Evolutionary conservation across 2,329 filamentous ascomycete genomes (phyloP).

Genomic region (Thelonectria discophora): DNA sequence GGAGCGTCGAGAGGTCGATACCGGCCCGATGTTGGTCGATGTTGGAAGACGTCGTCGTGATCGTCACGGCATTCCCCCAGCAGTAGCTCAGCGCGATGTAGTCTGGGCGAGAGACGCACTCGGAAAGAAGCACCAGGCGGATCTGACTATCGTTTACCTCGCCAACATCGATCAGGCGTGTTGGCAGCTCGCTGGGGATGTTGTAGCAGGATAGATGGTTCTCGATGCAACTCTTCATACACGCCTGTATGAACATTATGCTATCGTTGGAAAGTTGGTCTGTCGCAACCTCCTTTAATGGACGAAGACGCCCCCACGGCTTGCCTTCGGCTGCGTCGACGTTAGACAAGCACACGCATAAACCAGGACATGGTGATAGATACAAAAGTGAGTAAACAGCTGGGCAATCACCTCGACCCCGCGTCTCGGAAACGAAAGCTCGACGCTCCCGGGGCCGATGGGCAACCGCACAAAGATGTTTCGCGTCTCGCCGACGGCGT

Average conservation of each 20-base stretch:
- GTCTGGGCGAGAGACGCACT: background rate
- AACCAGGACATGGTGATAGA: background rate
- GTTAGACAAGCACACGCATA: background rate
- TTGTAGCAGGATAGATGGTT: constrained; percentile 18
- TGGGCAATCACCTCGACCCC: constrained; percentile 12
- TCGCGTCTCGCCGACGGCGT: background rate
- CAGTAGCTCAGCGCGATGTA: constrained; percentile 37
- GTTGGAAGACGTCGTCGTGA: constrained; percentile 15
- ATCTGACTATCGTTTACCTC: background rate
- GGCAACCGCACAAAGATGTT: constrained; percentile 23
- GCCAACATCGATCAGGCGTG: constrained; percentile 30
- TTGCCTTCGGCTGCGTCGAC: constrained; percentile 3
- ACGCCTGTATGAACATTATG: constrained; percentile 23
- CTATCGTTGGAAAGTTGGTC: constrained; percentile 26
- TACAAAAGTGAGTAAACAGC: constrained; percentile 25
- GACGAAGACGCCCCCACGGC: constrained; percentile 18
- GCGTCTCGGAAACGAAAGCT: constrained; percentile 17
- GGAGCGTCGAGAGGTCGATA: constrained; percentile 13
- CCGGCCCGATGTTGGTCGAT: constrained; percentile 21
- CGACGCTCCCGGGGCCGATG: constrained; percentile 25
- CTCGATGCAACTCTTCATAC: constrained; percentile 19
- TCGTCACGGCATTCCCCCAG: constrained; percentile 22
- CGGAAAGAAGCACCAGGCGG: constrained; percentile 18
- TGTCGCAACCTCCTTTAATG: constrained; percentile 27
- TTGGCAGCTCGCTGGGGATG: constrained; percentile 9